phyloP scores from a whole-genome alignment of 169 alveolate genomes.

The Plasmodium vinckei region DNA sequence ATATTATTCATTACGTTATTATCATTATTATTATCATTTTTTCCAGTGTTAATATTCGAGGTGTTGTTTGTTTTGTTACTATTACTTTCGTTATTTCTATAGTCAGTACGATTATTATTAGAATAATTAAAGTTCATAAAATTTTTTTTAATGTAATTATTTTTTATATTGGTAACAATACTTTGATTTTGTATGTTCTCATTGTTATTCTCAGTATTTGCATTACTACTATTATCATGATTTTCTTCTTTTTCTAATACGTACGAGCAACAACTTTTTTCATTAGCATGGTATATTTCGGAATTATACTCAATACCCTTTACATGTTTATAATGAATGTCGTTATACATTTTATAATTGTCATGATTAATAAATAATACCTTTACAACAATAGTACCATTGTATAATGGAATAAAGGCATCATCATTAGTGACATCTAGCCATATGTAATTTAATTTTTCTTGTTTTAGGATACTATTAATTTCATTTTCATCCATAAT shows the following conservation, averaged over 20 bases:
- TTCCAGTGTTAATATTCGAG: not conserved
- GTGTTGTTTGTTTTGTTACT: no score
- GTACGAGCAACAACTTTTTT: constrained; percentile 47
- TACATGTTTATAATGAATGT: constrained; percentile 45
- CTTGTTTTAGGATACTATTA: constrained; percentile 70
- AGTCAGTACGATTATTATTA: not conserved
- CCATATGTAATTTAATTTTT: constrained; percentile 53
- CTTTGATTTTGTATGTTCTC: not conserved
- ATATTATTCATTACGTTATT: not conserved
- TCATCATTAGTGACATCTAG: constrained; percentile 69
- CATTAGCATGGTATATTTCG: constrained; percentile 26
- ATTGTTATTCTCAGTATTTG: constrained; percentile 7
- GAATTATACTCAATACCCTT: not conserved
- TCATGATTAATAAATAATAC: constrained; percentile 70
- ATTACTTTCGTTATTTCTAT: not conserved
- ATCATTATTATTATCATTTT: not conserved
- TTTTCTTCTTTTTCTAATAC: constrained; percentile 18
- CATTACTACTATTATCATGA: constrained; percentile 8
- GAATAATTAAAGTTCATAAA: constrained; percentile 10
- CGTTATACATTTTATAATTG: constrained; percentile 48
- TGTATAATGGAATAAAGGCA: constrained; percentile 31
- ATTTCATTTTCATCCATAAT: constrained; percentile 66
- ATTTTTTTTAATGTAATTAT: not conserved
- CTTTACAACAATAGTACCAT: constrained; percentile 47
- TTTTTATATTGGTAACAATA: constrained; percentile 4